Percentiles rank a stretch among this genome's conserved stretches.
These are phyloP conservation scores for Maudiozyma serrabonitensis DNA, from an alignment of 805 yeast genomes.

Conservation along the genomic window DNA sequence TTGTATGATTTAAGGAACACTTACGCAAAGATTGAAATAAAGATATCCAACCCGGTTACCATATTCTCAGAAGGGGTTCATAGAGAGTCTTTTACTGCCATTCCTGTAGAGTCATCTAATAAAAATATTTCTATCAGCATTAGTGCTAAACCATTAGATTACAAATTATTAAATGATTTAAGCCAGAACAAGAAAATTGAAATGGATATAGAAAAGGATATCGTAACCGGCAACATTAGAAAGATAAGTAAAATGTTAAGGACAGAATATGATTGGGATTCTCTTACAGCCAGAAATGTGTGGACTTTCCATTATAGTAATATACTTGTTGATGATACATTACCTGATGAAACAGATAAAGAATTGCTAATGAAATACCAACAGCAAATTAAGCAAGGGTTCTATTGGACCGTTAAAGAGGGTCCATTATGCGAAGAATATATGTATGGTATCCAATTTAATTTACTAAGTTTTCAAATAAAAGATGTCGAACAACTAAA, in stretches of 20 bases:
- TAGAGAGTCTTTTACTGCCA: constrained; percentile 56
- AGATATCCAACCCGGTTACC: constrained; percentile 77
- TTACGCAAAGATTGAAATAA: constrained; percentile 59
- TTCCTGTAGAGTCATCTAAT: constrained; percentile 50
- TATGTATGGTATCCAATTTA: constrained; percentile 58
- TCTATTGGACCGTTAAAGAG: constrained; percentile 70
- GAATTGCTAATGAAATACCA: constrained; percentile 35
- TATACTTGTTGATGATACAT: constrained; percentile 57
- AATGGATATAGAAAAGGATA: constrained; percentile 38
- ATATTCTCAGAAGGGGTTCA: constrained; percentile 69
- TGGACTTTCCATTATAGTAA: constrained; percentile 74
- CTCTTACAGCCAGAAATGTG: constrained; percentile 68
- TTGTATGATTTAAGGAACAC: constrained; percentile 63
- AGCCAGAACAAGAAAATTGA: constrained; percentile 3
- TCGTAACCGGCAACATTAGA: constrained; percentile 32
- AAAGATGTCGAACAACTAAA: constrained; percentile 4
- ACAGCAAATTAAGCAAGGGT: constrained; percentile 62
- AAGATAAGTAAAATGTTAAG: constrained; percentile 46
- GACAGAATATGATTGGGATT: constrained; percentile 65
- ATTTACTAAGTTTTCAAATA: constrained; percentile 47
- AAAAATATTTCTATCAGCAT: constrained; percentile 49
- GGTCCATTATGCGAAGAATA: constrained; percentile 93
- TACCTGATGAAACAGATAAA: constrained; percentile 62
- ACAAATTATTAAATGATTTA: constrained; percentile 33
- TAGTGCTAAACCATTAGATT: constrained; percentile 65